Conservation (phyloP, 495 filamentous ascomycete species). For the Hypoxylon subgilvum region DNA sequence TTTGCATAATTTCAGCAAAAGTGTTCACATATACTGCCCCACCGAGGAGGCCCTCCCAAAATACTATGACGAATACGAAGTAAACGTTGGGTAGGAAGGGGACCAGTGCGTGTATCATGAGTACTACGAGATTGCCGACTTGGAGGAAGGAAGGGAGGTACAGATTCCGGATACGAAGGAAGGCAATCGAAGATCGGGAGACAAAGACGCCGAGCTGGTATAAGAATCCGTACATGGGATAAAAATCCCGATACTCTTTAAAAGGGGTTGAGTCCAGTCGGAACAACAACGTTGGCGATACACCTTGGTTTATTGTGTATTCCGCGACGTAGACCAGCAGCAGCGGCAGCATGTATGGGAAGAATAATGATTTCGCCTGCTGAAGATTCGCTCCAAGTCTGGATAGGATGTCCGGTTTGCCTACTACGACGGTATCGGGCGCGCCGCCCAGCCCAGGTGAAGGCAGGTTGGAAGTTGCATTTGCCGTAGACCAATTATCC, state of each 20-base stretch:
- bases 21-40: constrained; percentile 94
- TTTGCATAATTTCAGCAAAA: constrained; percentile 85
- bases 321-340: constrained; percentile 92
- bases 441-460: constrained; percentile 41
- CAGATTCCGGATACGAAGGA: constrained; percentile 77
- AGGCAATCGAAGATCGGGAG: constrained; percentile 86
- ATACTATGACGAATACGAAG: constrained; percentile 80
- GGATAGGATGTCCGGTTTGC: constrained; percentile 29
- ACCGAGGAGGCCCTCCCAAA: constrained; percentile 93
- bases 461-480: constrained; percentile 47
- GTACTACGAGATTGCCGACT: constrained; percentile 72
- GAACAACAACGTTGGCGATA: constrained; percentile 87
- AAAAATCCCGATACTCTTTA: constrained; percentile 80
- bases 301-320: constrained; percentile 95
- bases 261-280: constrained; percentile 78
- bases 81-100: constrained; percentile 83
- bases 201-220: constrained; percentile 96
- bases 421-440: constrained; percentile 33
- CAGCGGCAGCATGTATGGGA: constrained; percentile 82
- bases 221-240: constrained; percentile 85
- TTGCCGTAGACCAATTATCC: constrained; percentile 35
- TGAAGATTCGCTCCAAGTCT: constrained; percentile 55
- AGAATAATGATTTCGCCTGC: constrained; percentile 52
- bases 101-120: constrained; percentile 77
- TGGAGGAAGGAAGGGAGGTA: constrained; percentile 88